These are phyloP conservation scores for Gaultheria prostrata DNA, from an alignment of 148 eudicot genomes.

Conservation along the genomic window DNA sequence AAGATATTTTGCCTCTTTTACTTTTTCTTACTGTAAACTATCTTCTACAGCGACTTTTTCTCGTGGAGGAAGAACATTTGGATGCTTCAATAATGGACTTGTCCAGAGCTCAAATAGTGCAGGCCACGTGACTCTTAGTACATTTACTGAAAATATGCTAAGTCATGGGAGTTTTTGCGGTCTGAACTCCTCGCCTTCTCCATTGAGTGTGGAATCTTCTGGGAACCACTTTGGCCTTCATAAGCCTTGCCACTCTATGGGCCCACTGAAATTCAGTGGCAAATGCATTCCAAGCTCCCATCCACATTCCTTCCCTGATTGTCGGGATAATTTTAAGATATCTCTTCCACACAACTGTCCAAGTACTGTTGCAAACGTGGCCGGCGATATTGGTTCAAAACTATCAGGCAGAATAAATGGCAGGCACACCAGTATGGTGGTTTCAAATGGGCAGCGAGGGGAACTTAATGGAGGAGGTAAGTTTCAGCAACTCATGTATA, in stretches of 20 bases:
- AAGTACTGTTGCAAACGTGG: slow-evolving; percentile 29
- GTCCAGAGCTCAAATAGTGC: slow-evolving; percentile 22
- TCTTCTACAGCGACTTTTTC: slow-evolving; percentile 12
- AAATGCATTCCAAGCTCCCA: slow-evolving; percentile 33
- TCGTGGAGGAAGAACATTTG: slow-evolving; percentile 5
- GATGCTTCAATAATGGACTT: slow-evolving; percentile 19
- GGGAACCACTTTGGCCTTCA: slow-evolving; percentile 39
- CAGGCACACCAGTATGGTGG: slow-evolving; percentile 30
- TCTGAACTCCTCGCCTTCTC: slow-evolving; percentile 39
- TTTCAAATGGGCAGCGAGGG: slow-evolving; percentile 36
- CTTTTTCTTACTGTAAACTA: slow-evolving; percentile 1
- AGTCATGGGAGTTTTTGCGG: slow-evolving; percentile 36
- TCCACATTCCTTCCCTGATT: slow-evolving; percentile 49
- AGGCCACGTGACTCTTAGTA: slow-evolving; percentile 22
- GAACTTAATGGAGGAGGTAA: slow-evolving; percentile 49
- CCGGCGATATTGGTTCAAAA: slow-evolving; percentile 27
- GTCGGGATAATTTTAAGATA: slow-evolving; percentile 26
- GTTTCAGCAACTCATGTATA: slow-evolving; percentile 5
- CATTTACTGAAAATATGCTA: slow-evolving; percentile 25
- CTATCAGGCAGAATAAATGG: slow-evolving; percentile 27
- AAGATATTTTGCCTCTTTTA: neutral
- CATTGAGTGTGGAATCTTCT: slow-evolving; percentile 34
- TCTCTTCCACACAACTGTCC: slow-evolving; percentile 26
- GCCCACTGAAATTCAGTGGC: slow-evolving; percentile 34
- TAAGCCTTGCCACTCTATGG: slow-evolving; percentile 31